phyloP scores from a whole-genome alignment of 164 flowering plant species.

The Chimonanthus salicifolius region DNA sequence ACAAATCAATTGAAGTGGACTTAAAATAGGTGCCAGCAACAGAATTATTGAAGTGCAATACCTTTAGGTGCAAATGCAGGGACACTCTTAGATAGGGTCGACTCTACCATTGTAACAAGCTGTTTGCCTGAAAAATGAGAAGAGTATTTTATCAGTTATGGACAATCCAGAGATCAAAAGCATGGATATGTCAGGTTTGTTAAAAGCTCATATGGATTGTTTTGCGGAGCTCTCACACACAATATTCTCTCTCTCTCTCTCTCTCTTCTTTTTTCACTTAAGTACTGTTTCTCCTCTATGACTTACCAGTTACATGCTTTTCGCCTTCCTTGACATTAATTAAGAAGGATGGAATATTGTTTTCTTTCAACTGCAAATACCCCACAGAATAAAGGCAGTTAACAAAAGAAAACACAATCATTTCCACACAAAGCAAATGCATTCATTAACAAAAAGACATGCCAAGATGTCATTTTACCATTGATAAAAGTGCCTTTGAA shows the following conservation, averaged over 20 bases:
- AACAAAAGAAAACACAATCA: not conserved
- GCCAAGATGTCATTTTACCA: constrained; percentile 20
- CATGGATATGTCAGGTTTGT: not conserved
- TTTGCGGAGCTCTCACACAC: not conserved
- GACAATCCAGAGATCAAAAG: not conserved
- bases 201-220: not conserved
- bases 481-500: constrained; percentile 35
- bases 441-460: not conserved
- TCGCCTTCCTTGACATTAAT: constrained; percentile 36
- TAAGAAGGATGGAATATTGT: constrained; percentile 34
- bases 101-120: constrained; percentile 31
- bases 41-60: not conserved
- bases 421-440: not conserved
- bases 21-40: not conserved
- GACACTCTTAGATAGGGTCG: constrained; percentile 22
- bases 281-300: not conserved
- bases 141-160: not conserved
- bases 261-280: not conserved
- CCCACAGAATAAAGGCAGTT: constrained; percentile 7
- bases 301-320: constrained; percentile 36
- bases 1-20: not conserved
- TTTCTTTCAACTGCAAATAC: constrained; percentile 38
- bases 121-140: constrained; percentile 34
- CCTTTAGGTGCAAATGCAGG: constrained; percentile 39
- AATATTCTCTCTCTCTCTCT: not conserved